Conservation (phyloP, 2,329 filamentous ascomycete species). For the Penicillium sp. region DNA sequence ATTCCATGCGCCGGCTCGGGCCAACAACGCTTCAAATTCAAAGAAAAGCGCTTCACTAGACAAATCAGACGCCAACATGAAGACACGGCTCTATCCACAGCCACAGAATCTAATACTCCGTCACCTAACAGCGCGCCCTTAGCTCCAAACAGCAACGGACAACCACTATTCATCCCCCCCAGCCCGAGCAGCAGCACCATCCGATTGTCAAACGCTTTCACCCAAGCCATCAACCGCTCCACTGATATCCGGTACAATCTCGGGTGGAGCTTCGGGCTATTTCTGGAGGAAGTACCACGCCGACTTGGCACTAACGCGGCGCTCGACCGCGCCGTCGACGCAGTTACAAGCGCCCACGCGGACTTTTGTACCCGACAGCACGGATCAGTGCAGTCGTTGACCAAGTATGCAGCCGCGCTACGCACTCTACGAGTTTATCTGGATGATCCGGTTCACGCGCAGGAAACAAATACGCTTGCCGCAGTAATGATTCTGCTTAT, state of each 20-base stretch:
- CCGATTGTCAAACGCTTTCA: constrained; percentile 34
- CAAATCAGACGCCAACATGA: background rate
- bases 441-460: constrained; percentile 35
- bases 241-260: constrained; percentile 53
- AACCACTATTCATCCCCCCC: constrained; percentile 2
- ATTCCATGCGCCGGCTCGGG: constrained; percentile 52
- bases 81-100: background rate
- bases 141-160: background rate
- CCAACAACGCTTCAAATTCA: constrained; percentile 54
- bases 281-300: constrained; percentile 49
- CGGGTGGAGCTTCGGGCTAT: constrained; percentile 50
- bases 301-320: constrained; percentile 51
- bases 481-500: constrained; percentile 42
- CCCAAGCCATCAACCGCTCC: constrained; percentile 38
- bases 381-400: constrained; percentile 25
- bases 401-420: constrained; percentile 37
- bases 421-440: constrained; percentile 31
- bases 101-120: background rate
- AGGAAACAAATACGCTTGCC: constrained; percentile 38
- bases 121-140: background rate
- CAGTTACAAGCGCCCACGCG: constrained; percentile 33
- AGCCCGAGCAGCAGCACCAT: constrained; percentile 38
- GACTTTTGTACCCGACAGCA: constrained; percentile 25
- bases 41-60: constrained; percentile 30
- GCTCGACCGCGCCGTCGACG: constrained; percentile 45